Evolutionary conservation across 805 yeast species (phyloP).

Genomic region (Wickerhamiella occidentalis): DNA sequence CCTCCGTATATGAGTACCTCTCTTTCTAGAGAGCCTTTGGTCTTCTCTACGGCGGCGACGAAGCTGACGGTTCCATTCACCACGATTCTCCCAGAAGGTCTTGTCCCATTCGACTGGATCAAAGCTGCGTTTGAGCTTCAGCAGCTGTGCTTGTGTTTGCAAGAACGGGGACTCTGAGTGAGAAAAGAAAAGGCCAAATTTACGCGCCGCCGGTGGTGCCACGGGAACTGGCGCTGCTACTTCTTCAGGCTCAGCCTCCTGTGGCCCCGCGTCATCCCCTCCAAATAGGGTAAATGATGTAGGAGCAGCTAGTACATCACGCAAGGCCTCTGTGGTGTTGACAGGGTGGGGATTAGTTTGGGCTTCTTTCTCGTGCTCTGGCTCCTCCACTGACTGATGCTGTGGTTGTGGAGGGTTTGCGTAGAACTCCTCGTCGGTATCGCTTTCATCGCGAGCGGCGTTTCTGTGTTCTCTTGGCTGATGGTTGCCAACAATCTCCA

Average conservation of each 20-base stretch:
- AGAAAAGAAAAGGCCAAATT: slow-evolving; percentile 56
- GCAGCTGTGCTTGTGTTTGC: slow-evolving; percentile 69
- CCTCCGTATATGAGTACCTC: background rate
- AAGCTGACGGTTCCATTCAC: slow-evolving; percentile 64
- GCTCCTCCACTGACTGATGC: background rate
- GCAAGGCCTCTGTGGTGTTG: slow-evolving; percentile 43
- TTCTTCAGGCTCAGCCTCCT: slow-evolving; percentile 17
- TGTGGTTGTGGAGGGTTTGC: background rate
- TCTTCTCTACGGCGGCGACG: slow-evolving; percentile 68
- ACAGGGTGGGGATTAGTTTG: background rate
- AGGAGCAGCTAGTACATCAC: slow-evolving; percentile 44
- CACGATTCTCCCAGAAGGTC: slow-evolving; percentile 76
- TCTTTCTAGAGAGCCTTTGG: slow-evolving; percentile 44
- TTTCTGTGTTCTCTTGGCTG: slow-evolving; percentile 20
- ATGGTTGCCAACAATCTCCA: slow-evolving; percentile 29
- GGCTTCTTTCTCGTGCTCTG: background rate
- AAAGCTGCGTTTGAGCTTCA: slow-evolving; percentile 35
- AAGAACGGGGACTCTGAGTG: slow-evolving; percentile 81
- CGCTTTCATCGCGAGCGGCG: slow-evolving; percentile 23
- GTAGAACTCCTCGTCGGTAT: slow-evolving; percentile 13
- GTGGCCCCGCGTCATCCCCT: slow-evolving; percentile 23
- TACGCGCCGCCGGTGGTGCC: slow-evolving; percentile 19
- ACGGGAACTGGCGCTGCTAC: slow-evolving; percentile 16
- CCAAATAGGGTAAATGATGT: slow-evolving; percentile 34
- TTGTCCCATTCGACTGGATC: slow-evolving; percentile 45